Evolutionary conservation across 1,284 basidiomycete genomes (phyloP).

Genomic region (Papiliotrema nemorosa): DNA sequence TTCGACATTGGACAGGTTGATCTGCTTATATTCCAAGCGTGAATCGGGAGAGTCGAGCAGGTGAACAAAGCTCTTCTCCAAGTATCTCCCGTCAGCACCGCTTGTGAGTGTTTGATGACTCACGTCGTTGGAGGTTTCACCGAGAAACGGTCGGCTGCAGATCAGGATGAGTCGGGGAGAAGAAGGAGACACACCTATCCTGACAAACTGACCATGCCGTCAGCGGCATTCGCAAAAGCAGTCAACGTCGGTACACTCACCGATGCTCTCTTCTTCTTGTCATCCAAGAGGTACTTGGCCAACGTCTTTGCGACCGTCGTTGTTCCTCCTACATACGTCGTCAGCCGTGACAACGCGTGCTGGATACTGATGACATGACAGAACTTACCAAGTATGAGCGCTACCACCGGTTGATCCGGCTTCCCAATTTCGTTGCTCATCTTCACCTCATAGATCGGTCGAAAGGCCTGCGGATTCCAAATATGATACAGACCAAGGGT

Average conservation of each 20-base stretch:
- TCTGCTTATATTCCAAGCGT: conserved; percentile 66
- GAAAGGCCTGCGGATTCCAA: too few species aligned
- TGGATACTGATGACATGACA: too few species aligned
- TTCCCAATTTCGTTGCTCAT: not conserved
- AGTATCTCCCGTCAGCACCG: conserved; percentile 56
- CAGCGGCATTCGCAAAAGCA: conserved; percentile 57
- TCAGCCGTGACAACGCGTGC: too few species aligned
- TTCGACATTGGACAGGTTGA: conserved; percentile 63
- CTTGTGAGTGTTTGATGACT: conserved; percentile 33
- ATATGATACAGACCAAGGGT: too few species aligned
- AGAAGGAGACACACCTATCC: conserved; percentile 54
- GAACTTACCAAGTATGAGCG: conserved; percentile 69
- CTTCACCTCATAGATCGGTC: too few species aligned
- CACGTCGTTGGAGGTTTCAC: conserved; percentile 81
- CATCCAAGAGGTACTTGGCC: conserved; percentile 27
- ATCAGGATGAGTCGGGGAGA: conserved; percentile 6
- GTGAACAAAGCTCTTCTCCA: conserved; percentile 70
- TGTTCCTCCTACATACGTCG: conserved; percentile 30
- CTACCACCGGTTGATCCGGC: conserved; percentile 35
- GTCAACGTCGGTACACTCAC: conserved; percentile 45
- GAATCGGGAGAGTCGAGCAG: conserved; percentile 52
- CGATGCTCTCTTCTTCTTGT: conserved; percentile 2
- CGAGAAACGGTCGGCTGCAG: conserved; percentile 72
- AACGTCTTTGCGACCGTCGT: conserved; percentile 35
- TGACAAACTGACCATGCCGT: conserved; percentile 66